Evolutionary conservation across 345 rosid species (phyloP).

Genomic region (Citropsis articulata): DNA sequence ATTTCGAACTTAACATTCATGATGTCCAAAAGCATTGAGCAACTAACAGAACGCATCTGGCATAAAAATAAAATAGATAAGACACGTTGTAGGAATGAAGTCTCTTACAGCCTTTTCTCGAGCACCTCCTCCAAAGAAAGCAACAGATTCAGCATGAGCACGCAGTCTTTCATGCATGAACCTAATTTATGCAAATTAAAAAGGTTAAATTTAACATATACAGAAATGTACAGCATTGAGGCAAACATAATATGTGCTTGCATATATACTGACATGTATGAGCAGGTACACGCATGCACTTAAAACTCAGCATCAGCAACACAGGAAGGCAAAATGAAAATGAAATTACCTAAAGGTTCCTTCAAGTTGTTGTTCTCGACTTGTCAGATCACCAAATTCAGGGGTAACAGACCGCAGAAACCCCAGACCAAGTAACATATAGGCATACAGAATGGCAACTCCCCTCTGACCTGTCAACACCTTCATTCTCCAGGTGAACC

Average conservation of each 20-base stretch:
- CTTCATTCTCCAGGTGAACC: slow-evolving; percentile 99
- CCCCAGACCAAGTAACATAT: slow-evolving; percentile 95
- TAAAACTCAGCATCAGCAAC: slow-evolving; percentile 6
- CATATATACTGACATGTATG: background rate
- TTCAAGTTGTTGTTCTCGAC: slow-evolving; percentile 86
- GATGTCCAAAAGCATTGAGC: background rate
- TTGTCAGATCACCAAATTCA: slow-evolving; percentile 86
- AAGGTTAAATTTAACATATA: slow-evolving; percentile 15
- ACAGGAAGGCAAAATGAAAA: slow-evolving; percentile 5
- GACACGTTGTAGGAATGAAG: slow-evolving; percentile 4
- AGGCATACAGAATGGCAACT: slow-evolving; percentile 85
- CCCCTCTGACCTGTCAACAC: slow-evolving; percentile 91
- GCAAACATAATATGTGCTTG: background rate
- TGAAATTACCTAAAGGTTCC: slow-evolving; percentile 82
- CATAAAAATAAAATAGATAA: background rate
- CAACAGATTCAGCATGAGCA: slow-evolving; percentile 97
- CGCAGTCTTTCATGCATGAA: slow-evolving; percentile 99
- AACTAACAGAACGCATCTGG: background rate
- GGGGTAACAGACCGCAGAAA: slow-evolving; percentile 88
- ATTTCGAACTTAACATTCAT: background rate
- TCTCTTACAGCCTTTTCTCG: slow-evolving; percentile 94
- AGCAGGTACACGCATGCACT: background rate
- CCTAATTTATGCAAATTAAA: slow-evolving; percentile 38
- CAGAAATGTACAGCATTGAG: slow-evolving; percentile 15
- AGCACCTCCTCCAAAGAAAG: slow-evolving; percentile 99